Percentiles rank a stretch among this genome's conserved stretches.
Conservation (phyloP, 768 basidiomycete genomes). For the Mycena alexandri region DNA sequence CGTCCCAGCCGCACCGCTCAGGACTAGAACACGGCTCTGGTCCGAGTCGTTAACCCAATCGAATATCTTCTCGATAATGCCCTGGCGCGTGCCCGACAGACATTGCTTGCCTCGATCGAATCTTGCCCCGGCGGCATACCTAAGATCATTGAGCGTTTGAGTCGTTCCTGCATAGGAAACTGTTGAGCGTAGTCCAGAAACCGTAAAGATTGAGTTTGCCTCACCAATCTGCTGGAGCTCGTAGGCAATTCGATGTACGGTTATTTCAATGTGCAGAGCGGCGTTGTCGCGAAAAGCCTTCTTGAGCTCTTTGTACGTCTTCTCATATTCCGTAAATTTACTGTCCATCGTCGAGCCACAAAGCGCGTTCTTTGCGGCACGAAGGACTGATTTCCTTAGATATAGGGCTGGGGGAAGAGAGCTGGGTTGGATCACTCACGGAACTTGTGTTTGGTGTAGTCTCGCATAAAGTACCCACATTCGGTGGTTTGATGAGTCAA, state of each 20-base stretch:
- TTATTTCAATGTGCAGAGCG: constrained; percentile 32
- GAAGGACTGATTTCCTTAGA: constrained; percentile 11
- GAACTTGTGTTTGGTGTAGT: constrained; percentile 40
- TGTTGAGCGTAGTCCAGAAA: background rate
- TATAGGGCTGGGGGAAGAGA: background rate
- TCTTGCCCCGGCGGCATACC: constrained; percentile 11
- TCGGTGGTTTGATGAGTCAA: constrained; percentile 44
- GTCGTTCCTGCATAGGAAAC: background rate
- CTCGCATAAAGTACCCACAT: constrained; percentile 47
- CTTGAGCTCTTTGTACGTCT: constrained; percentile 33
- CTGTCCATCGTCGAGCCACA: constrained; percentile 8
- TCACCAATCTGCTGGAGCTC: constrained; percentile 23
- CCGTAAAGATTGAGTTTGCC: background rate
- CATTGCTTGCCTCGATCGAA: constrained; percentile 28
- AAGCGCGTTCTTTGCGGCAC: background rate
- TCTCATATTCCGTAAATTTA: constrained; percentile 33
- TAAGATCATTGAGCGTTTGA: constrained; percentile 16
- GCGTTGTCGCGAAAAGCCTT: constrained; percentile 25
- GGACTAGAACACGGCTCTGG: constrained; percentile 6
- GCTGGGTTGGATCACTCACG: constrained; percentile 32
- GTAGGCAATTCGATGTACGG: constrained; percentile 33
- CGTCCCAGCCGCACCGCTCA: constrained; percentile 11
- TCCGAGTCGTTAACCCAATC: constrained; percentile 23
- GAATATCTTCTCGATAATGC: constrained; percentile 15
- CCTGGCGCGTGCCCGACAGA: constrained; percentile 20